Percentiles rank a stretch among this genome's conserved stretches.
Conservation (phyloP, 2,329 filamentous ascomycete genomes). For the Byssothecium circinans region DNA sequence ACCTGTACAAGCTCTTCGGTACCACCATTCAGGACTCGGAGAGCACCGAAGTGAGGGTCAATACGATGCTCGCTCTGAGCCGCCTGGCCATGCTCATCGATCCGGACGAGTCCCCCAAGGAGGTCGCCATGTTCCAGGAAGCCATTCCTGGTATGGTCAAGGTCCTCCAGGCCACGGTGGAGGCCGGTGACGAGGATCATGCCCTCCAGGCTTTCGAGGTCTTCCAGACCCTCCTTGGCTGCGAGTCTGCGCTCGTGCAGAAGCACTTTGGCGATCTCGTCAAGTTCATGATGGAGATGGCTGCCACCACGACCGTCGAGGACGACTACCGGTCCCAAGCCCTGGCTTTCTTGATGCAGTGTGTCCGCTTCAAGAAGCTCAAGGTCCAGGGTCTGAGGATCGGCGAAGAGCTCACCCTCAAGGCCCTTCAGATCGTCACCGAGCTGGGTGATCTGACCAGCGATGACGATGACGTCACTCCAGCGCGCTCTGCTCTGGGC, state of each 20-base stretch:
- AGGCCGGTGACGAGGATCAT: constrained; percentile 80
- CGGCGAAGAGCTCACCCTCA: constrained; percentile 82
- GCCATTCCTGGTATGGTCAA: constrained; percentile 86
- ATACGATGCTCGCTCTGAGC: constrained; percentile 88
- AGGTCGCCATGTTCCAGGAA: constrained; percentile 73
- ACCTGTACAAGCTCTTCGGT: constrained; percentile 80
- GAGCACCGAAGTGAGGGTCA: constrained; percentile 89
- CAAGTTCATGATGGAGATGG: constrained; percentile 89
- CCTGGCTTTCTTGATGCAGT: constrained; percentile 90
- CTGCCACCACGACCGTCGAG: constrained; percentile 72
- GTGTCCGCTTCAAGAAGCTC: constrained; percentile 87
- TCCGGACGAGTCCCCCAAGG: constrained; percentile 77
- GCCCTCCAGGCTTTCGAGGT: constrained; percentile 92
- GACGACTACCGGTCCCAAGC: constrained; percentile 89
- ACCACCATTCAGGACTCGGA: constrained; percentile 88
- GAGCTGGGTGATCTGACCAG: constrained; percentile 75
- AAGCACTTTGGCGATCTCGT: constrained; percentile 87
- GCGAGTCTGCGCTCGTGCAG: constrained; percentile 80
- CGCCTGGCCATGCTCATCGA: constrained; percentile 86
- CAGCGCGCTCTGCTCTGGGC: constrained; percentile 79
- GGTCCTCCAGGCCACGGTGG: constrained; percentile 82
- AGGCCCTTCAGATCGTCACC: constrained; percentile 84
- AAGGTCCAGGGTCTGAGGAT: constrained; percentile 92
- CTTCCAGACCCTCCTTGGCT: constrained; percentile 92
- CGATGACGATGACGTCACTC: constrained; percentile 83